Evolutionary conservation across 768 basidiomycete genomes (phyloP), one percentile per base, ranked within the genome.

Genomic region (Chalciporus pseudorubinellus): DNA sequence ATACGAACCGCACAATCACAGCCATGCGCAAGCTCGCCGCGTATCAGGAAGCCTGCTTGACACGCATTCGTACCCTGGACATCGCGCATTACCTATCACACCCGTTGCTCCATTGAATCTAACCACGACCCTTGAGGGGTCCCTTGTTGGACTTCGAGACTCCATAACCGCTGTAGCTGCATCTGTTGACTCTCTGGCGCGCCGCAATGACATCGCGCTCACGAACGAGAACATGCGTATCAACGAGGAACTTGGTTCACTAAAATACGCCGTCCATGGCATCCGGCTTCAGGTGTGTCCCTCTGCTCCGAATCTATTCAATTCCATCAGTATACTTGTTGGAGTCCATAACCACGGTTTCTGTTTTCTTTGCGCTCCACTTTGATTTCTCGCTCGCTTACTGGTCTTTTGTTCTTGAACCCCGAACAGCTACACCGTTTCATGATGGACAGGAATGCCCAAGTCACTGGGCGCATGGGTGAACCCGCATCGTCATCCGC

Each of bases 371-470:
- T 48, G 8, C 44, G 52, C 57, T 31, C 42, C 38, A 24, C 29
- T 46, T 34, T 38, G 48, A 51, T 47, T 48, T 54, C 44, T 38
- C 50, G 4, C 45, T 29, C 46, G 58, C 51, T 59, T 46, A 59
- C 56, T 20, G 26, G 39, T 39, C 46, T 59, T 50, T 56, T 56
- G 51, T 54, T 44, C 55, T 48, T 45, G 28, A 33, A 34, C 28
- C 39, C 48, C 33, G 39, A 48, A 50, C 60, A 84, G 81, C 65
- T 84, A 47, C 87, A 89, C 60, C 76, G 79, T 42, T 78, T 89
- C 54, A 84, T 89, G 84, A 82, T 87, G 83, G 85, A 88, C 38
- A 75, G 84, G 52, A 87, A 84, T 68, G 79, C 79, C 14, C 78
- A 79, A 56, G 70, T 79, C 44, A 80, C 77, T 22, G 78, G 79